Conservation (phyloP, 179 eudicot genomes). For the Drosera spatulata region DNA sequence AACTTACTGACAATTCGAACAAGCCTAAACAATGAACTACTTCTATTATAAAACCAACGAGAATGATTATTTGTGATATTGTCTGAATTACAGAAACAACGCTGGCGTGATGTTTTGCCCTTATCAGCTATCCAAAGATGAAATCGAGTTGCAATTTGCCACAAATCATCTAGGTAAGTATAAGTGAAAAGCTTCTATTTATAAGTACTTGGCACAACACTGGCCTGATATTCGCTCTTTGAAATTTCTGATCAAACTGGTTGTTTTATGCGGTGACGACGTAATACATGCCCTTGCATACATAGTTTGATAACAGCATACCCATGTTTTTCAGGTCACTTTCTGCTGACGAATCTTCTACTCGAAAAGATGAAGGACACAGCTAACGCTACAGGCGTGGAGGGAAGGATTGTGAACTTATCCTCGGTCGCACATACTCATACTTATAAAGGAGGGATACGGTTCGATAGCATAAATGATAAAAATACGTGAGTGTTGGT, state of each 20-base stretch:
- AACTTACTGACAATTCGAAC: not conserved
- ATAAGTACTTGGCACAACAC: too few relatives aligned
- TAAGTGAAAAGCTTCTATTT: too few relatives aligned
- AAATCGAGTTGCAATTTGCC: conserved; percentile 75
- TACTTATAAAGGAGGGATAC: conserved; percentile 44
- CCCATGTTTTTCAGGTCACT: conserved; percentile 44
- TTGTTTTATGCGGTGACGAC: too few relatives aligned
- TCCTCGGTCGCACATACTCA: conserved; percentile 62
- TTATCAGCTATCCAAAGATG: conserved; percentile 59
- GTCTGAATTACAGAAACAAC: conserved; percentile 50
- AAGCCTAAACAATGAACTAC: not conserved
- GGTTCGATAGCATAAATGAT: conserved; percentile 48
- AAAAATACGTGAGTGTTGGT: conserved; percentile 21
- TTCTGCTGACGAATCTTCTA: conserved; percentile 64
- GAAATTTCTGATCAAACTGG: too few relatives aligned
- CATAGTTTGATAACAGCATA: too few relatives aligned
- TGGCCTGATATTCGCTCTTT: too few relatives aligned
- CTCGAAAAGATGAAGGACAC: conserved; percentile 81
- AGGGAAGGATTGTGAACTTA: conserved; percentile 76
- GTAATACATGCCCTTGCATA: too few relatives aligned
- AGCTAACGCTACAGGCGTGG: conserved; percentile 48
- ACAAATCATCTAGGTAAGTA: conserved; percentile 13
- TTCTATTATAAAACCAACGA: not conserved
- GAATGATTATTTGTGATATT: not conserved
- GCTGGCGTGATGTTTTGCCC: conserved; percentile 86